Evolutionary conservation across 2,329 filamentous ascomycete species (phyloP), one percentile per base, ranked within the genome.

Genomic region (Aspergillus vadensis): DNA sequence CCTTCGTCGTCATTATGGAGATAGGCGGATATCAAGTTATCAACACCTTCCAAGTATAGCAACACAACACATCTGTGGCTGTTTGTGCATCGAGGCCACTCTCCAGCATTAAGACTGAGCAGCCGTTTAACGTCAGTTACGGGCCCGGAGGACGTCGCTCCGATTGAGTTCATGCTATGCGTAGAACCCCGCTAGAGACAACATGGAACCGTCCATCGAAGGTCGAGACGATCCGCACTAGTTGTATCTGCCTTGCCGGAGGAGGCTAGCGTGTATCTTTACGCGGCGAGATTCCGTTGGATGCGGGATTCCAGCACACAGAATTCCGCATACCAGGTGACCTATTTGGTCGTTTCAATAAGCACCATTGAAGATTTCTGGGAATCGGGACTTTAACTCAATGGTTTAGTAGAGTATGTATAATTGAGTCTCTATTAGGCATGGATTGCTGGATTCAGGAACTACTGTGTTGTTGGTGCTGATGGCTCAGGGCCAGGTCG

Each of bases 81-180:
- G 41, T 44, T 21, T 44, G 15, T 21, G n/a, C n/a, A 21, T 12
- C 41, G 23, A 3, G 15, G 6, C 7, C 23, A n/a, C 25, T 49
- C 15, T 5, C 21, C 9, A 48, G 21, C 10, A 43, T 43, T 19
- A n/a, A 43, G 39, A 43, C 41, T 44, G 17, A 21, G 41, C 41
- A 44, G 30, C 47, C 47, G 47, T 50, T 50, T 50, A 50, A 50
- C 7, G 47, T 50, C 47, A 50, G 25, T 44, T 50, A 30, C 47
- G 47, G 47, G 12, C 47, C 23, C 47, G 47, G 47, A 50, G 47
- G 47, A 50, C 47, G 7, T 10, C 25, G 12, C 47, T 50, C 47
- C 47, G 47, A 50, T 50, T 50, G 25, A 50, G 47, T 50, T 50
- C 47, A 50, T 50, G 25, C 47, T 27, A 50, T 50, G 47, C 47